Base-by-base conservation (phyloP, 225 moss, liverwort and hornwort genomes). In the Physcomitrellopsis africana region DNA sequence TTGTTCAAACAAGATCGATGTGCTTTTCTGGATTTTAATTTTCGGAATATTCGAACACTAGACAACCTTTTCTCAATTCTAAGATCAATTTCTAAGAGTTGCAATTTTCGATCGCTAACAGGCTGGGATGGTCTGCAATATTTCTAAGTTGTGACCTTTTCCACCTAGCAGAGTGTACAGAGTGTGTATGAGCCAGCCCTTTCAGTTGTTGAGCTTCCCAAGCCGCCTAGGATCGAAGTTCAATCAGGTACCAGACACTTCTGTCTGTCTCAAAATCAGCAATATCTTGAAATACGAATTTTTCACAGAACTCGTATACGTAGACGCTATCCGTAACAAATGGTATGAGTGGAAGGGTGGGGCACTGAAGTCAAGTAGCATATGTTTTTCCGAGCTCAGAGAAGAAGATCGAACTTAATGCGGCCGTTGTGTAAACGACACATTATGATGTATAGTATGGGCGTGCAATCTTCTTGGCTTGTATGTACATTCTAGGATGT, bases 131-230 rank as follows among this genome's bases (percentile, higher is more conserved):
- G 1, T 37, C 1, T 37, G 32, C 32, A 37, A 37, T 37, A 37
- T 37, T 37, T 37, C 32, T 37, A 37, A 37, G 32, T 7, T 37
- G 7, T 37, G 32, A 37, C 32, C 32, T 37, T 37, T 37, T 37
- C 32, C 32, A 7, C 32, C 32, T 60, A 56, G 24, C 80, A 73
- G 86, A 83, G 81, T 69, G 78, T 76, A 27, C 86, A 78, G 57
- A 83, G 86, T 83, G 55, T 76, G 60, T 72, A 72, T 60, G 86
- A 86, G 24, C 72, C 61, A 65, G 59, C 69, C 72, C 53, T 78
- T 64, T 63, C 78, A 51, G 60, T 65, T 81, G 72, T 3, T 18
- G 83, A 81, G 68, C 74, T 41, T 74, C 53, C 5, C 26, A 75
- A 80, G 55, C 51, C 18, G 14, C 72, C 65, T n/a, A 72, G 64